phyloP scores from a whole-genome alignment of 345 rosid genomes.

The Gossypium rotundifolium region DNA sequence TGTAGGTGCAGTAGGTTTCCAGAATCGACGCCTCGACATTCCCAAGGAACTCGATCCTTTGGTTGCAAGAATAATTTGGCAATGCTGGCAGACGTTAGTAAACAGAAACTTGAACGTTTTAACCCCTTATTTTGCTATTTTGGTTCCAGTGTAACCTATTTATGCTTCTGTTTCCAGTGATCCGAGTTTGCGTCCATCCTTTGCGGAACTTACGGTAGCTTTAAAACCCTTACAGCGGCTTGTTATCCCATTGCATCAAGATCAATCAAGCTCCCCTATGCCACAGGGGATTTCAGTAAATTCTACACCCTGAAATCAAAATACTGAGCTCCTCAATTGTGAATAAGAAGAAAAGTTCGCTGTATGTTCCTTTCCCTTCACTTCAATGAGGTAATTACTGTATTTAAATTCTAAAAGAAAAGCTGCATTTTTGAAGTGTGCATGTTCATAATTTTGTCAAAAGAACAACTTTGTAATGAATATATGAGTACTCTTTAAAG shows the following conservation, averaged over 20 bases:
- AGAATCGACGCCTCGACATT: conserved; percentile 89
- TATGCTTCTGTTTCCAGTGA: conserved; percentile 46
- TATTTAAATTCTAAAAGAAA: conserved; percentile 5
- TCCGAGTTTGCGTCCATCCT: conserved; percentile 86
- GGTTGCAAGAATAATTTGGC: conserved; percentile 75
- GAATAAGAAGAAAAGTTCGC: conserved; percentile 21
- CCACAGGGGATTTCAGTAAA: conserved; percentile 54
- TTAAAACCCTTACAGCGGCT: conserved; percentile 83
- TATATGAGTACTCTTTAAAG: conserved; percentile 9
- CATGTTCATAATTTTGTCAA: conserved; percentile 13
- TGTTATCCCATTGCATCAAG: conserved; percentile 44
- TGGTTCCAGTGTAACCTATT: conserved; percentile 1
- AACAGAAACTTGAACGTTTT: not conserved
- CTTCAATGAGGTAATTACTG: conserved; percentile 7
- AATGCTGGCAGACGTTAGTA: conserved; percentile 98
- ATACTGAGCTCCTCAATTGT: conserved; percentile 24
- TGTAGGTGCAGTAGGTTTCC: conserved; percentile 99
- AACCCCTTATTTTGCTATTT: not conserved
- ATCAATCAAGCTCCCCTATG: conserved; percentile 43
- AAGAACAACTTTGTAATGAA: conserved; percentile 14
- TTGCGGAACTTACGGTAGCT: conserved; percentile 64
- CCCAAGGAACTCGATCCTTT: conserved; percentile 92
- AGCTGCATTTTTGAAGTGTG: conserved; percentile 29
- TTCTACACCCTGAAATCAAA: conserved; percentile 44
- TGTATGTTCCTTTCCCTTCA: conserved; percentile 13